phyloP scores from a whole-genome alignment of 345 rosid species.

The Noccaea bulbosa region DNA sequence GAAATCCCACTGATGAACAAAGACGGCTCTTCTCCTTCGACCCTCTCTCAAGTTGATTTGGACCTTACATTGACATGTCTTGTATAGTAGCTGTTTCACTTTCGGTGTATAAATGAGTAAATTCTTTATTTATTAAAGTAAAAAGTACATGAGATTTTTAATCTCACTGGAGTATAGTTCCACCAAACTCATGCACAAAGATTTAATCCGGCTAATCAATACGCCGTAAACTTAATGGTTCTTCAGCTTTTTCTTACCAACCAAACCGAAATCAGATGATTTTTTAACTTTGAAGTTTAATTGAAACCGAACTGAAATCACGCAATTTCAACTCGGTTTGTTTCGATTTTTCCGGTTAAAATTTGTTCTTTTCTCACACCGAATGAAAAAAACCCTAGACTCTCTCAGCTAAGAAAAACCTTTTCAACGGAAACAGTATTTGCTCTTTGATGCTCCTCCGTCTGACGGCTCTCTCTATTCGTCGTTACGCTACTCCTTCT shows the following conservation, averaged over 20 bases:
- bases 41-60: slow-evolving; percentile 36
- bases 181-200: neutral
- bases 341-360: slow-evolving; percentile 18
- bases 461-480: slow-evolving; percentile 40
- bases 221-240: too few relatives aligned
- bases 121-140: neutral
- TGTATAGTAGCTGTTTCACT: slow-evolving; percentile 32
- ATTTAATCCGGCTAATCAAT: neutral
- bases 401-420: slow-evolving; percentile 31
- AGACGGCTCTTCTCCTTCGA: slow-evolving; percentile 67
- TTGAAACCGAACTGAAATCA: neutral
- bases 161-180: neutral
- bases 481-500: slow-evolving; percentile 39
- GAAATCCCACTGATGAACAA: slow-evolving; percentile 87
- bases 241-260: neutral
- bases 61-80: slow-evolving; percentile 17
- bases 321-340: slow-evolving; percentile 3
- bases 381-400: slow-evolving; percentile 29
- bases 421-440: slow-evolving; percentile 28
- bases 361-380: neutral
- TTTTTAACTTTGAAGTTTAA: neutral
- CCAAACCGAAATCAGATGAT: neutral
- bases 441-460: slow-evolving; percentile 45
- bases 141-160: neutral
- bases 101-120: slow-evolving; percentile 22